These are phyloP conservation scores for Hypoxylon subgilvum DNA, from an alignment of 495 filamentous ascomycete species.

Conservation along the genomic window DNA sequence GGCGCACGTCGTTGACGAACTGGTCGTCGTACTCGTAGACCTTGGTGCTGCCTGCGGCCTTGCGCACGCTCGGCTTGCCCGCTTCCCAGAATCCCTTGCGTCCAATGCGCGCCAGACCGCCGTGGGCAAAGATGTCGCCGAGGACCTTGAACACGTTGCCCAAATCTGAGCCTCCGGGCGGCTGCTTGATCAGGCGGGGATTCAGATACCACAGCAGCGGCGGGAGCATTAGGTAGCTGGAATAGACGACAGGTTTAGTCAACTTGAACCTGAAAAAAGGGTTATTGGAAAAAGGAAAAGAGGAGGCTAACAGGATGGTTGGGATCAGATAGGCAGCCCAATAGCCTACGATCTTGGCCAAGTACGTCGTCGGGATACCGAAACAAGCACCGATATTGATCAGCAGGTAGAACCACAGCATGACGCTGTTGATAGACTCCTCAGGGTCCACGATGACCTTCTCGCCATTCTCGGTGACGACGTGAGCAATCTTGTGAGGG, in stretches of 20 bases:
- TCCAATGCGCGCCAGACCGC: constrained; percentile 58
- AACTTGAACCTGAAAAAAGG: too few relatives aligned
- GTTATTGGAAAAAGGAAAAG: too few relatives aligned
- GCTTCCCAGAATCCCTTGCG: constrained; percentile 64
- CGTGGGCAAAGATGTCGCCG: constrained; percentile 54
- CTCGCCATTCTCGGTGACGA: constrained; percentile 71
- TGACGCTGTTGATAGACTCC: constrained; percentile 74
- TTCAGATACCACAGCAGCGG: constrained; percentile 57
- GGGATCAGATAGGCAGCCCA: constrained; percentile 76
- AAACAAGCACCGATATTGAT: constrained; percentile 77
- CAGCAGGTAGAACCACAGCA: constrained; percentile 69
- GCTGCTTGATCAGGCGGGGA: constrained; percentile 54
- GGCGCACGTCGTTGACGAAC: constrained; percentile 59
- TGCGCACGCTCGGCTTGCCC: constrained; percentile 62
- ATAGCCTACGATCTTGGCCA: constrained; percentile 63
- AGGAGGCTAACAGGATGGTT: constrained; percentile 58
- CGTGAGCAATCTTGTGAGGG: constrained; percentile 58
- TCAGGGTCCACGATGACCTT: constrained; percentile 76
- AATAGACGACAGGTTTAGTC: too few relatives aligned
- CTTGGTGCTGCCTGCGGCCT: constrained; percentile 52
- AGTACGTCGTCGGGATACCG: constrained; percentile 56
- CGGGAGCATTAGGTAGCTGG: constrained; percentile 63
- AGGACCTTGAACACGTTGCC: constrained; percentile 61
- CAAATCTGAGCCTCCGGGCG: constrained; percentile 60
- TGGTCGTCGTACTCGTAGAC: constrained; percentile 51